A percentile compares a stretch with the other conserved stretches of the same genome.
phyloP scores from a whole-genome alignment of 139 green algal genomes.

The Chlamydomonas incerta region DNA sequence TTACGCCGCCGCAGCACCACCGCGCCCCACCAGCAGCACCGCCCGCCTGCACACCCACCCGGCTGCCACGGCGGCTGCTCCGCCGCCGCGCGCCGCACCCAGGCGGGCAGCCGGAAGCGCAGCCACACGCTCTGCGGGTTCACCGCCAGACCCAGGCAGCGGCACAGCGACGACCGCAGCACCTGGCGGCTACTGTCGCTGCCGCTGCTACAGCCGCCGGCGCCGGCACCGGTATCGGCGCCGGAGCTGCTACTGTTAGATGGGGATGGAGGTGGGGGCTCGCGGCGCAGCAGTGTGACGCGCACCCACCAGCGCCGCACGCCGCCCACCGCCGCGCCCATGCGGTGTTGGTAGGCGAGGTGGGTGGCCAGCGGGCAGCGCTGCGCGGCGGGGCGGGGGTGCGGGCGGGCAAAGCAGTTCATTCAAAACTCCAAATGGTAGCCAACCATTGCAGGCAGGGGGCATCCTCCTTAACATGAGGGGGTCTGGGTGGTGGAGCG shows the following conservation, averaged over 20 bases:
- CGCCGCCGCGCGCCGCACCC: not conserved
- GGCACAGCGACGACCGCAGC: not conserved
- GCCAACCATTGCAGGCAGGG: too few relatives aligned
- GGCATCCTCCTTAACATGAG: too few relatives aligned
- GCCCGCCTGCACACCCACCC: not conserved
- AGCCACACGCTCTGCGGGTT: conserved; percentile 47
- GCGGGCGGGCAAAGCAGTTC: too few relatives aligned
- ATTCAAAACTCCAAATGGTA: too few relatives aligned
- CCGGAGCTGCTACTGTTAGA: not conserved
- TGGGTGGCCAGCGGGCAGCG: not conserved
- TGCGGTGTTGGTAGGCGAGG: not conserved
- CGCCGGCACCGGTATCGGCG: too few relatives aligned
- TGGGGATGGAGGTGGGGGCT: too few relatives aligned
- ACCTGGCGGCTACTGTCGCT: not conserved
- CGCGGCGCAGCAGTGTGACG: not conserved
- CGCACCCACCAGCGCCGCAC: not conserved
- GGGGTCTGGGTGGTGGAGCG: not conserved
- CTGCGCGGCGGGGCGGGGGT: too few relatives aligned
- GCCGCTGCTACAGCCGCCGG: not conserved
- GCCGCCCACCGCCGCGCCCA: not conserved
- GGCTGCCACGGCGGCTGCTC: conserved; percentile 13
- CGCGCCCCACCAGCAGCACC: too few relatives aligned
- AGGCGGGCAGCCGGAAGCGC: conserved; percentile 27
- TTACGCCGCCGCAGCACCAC: too few relatives aligned
- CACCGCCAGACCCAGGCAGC: not conserved